Evolutionary conservation across 2,329 filamentous ascomycete genomes (phyloP), one percentile per base, ranked within the genome.

Genomic region (Fusarium dlaminii): DNA sequence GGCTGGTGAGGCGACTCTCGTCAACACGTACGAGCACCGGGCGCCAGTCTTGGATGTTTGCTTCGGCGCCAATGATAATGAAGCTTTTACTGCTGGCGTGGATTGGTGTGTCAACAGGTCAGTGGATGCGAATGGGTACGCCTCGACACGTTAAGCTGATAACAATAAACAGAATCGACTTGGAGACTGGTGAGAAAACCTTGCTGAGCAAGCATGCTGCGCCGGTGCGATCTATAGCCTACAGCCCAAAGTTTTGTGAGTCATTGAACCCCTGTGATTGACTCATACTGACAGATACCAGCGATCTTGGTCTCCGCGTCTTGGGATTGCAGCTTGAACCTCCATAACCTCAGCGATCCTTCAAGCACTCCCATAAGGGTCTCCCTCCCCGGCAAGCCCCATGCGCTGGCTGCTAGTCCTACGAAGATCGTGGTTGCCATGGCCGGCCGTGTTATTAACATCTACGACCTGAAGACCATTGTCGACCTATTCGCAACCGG

Each of bases 341-440:
- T 98, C 66, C 94, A 98, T 85, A 88, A 92, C 79, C 86, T 92
- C 54, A 84, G 81, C 77, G 84, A 84, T 79, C 85, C 83, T 69
- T 87, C 80, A 32, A 86, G 86, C 75, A 77, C 83, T 36, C 90
- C 90, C n/a, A 88, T 92, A 49, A 88, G 86, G 49, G 88, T 98
- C 63, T 84, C 88, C 6, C 91, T 98, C 29, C 94, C 93, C 2
- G 93, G 91, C 34, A 99, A 98, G 82, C 94, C 95, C 2, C 97
- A 98, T 83, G 95, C 95, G 18, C 87, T 98, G 54, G 93, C 95
- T 40, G 87, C 93, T 56, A 95, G 88, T 78, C 87, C 89, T 6
- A 88, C 93, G 58, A 98, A 97, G 82, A 88, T 98, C 14, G 94
- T 99, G 46, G 94, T 99, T 66, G 95, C 95, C 75, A 98, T 99